A percentile compares a stretch with the other conserved stretches of the same genome.
These are phyloP conservation scores for Venturia aucupariae DNA, from an alignment of 2,329 filamentous ascomycete genomes.

Conservation along the genomic window DNA sequence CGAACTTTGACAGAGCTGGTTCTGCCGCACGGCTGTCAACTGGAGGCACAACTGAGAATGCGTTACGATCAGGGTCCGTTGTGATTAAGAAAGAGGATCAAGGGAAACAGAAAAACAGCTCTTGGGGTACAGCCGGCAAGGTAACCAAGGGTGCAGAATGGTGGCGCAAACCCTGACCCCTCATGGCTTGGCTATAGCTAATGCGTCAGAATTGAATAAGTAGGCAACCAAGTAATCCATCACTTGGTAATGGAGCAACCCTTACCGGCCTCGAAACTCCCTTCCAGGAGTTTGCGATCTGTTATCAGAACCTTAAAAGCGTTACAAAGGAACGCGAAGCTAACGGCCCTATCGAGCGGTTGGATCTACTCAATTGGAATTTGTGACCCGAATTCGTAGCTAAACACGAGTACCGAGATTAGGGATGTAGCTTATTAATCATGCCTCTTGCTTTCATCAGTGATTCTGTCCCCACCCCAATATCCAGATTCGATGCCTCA, in stretches of 20 bases:
- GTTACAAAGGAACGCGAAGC: neutral
- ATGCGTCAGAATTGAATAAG: neutral
- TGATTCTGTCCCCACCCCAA: neutral
- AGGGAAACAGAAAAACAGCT: neutral
- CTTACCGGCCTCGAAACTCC: neutral
- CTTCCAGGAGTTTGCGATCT: neutral
- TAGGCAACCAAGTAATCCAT: neutral
- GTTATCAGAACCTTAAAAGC: neutral
- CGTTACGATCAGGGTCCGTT: neutral
- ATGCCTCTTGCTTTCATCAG: too few species aligned
- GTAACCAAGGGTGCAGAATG: neutral
- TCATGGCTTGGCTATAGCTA: neutral
- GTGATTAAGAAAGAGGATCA: neutral
- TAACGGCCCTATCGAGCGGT: neutral
- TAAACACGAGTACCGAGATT: neutral
- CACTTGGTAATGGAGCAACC: neutral
- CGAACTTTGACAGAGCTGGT: neutral
- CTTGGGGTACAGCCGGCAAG: neutral
- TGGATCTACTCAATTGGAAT: constrained; percentile 1
- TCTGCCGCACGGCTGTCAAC: neutral
- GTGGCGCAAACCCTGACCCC: neutral
- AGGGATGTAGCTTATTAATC: neutral
- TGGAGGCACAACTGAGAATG: neutral
- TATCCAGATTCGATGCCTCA: neutral
- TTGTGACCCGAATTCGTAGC: neutral